Percentiles rank a stretch among this genome's conserved stretches.
phyloP scores from a whole-genome alignment of 176 grass and related monocot genomes.

The Oryza coarctata region DNA sequence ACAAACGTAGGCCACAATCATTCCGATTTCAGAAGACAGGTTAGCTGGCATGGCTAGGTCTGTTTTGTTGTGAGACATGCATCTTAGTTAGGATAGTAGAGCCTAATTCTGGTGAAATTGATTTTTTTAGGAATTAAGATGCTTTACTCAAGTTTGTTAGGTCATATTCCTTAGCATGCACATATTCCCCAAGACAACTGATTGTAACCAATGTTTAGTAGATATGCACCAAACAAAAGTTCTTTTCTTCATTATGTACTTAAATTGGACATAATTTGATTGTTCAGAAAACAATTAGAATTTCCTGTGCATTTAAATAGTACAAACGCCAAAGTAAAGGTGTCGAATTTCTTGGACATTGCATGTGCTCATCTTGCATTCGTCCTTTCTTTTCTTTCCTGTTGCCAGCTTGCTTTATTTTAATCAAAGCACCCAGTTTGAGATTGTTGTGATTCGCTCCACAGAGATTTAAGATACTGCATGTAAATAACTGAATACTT shows the following conservation, averaged over 20 bases:
- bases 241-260: not conserved
- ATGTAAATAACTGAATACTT: slow-evolving; percentile 9
- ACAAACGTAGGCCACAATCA: not conserved
- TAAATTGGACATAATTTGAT: not conserved
- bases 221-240: not conserved
- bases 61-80: slow-evolving; percentile 36
- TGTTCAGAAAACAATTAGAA: slow-evolving; percentile 20
- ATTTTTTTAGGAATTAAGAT: slow-evolving; percentile 22
- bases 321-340: slow-evolving; percentile 8
- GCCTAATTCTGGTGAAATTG: slow-evolving; percentile 41
- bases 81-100: slow-evolving; percentile 35
- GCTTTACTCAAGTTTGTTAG: slow-evolving; percentile 33
- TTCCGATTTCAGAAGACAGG: slow-evolving; percentile 24
- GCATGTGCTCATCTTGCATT: slow-evolving; percentile 47
- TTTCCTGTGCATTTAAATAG: slow-evolving; percentile 18
- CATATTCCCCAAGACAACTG: slow-evolving; percentile 32
- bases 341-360: slow-evolving; percentile 17
- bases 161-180: slow-evolving; percentile 39
- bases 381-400: slow-evolving; percentile 40
- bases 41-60: slow-evolving; percentile 34
- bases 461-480: not conserved
- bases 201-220: slow-evolving; percentile 6
- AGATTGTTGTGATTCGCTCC: slow-evolving; percentile 9
- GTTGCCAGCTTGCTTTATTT: slow-evolving; percentile 44
- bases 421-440: not conserved